Percentiles rank a stretch among this genome's conserved stretches.
These are phyloP conservation scores for Nicotiana otophora DNA, from an alignment of 257 asterid genomes.

Conservation along the genomic window DNA sequence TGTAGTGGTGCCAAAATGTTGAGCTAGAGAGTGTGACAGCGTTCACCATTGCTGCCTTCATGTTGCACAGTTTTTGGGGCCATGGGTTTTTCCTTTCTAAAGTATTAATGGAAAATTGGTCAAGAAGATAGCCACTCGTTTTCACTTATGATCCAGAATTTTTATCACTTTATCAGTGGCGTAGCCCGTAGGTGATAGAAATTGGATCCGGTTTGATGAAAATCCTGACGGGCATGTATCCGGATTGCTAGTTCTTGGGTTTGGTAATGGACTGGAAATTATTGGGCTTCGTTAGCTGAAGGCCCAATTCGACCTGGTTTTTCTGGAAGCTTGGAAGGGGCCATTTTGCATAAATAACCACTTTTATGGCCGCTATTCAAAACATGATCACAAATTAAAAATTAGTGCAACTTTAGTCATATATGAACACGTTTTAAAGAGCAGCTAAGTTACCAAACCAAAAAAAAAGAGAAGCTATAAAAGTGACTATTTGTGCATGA, in stretches of 20 bases:
- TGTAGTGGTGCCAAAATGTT: constrained; percentile 25
- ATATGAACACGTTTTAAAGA: too few relatives aligned
- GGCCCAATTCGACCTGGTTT: not conserved
- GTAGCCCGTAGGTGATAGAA: not conserved
- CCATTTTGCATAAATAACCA: too few relatives aligned
- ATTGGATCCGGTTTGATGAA: not conserved
- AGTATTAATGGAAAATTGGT: constrained; percentile 23
- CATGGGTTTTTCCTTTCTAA: constrained; percentile 31
- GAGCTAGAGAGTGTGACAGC: constrained; percentile 46
- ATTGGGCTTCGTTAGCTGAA: not conserved
- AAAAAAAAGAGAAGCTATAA: too few relatives aligned
- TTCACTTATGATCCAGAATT: not conserved
- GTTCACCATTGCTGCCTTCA: constrained; percentile 33
- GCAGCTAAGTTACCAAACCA: too few relatives aligned
- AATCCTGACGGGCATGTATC: not conserved
- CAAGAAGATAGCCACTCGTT: constrained; percentile 66
- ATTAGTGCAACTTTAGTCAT: too few relatives aligned
- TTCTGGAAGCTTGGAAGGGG: not conserved
- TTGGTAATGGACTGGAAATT: not conserved
- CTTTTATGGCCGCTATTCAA: too few relatives aligned
- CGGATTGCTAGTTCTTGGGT: not conserved
- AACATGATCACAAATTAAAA: too few relatives aligned
- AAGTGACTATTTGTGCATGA: too few relatives aligned
- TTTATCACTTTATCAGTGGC: not conserved
- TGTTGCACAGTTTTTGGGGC: constrained; percentile 27